Base-by-base conservation (phyloP, 2,329 filamentous ascomycete genomes). In the Leptographium procerum region DNA sequence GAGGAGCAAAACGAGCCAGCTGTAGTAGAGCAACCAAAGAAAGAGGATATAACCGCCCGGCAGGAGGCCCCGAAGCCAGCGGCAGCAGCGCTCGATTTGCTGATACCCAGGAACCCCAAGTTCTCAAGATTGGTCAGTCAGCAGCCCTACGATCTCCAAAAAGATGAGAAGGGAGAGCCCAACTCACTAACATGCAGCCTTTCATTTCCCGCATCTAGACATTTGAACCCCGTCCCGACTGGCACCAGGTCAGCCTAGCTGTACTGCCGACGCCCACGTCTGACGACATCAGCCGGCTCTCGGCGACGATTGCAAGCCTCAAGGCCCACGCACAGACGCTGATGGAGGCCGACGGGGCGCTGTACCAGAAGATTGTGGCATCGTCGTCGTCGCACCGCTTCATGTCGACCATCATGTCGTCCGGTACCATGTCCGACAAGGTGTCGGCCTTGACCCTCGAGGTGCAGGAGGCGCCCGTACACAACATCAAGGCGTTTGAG, bases 401-500 rank as follows among this genome's bases (percentile, higher is more conserved):
- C 77, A 86, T 97, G 78, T 89, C 91, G 1, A 95, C 91, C 22
- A 96, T 99, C 70, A 96, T 97, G 89, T 78, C 90, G 11, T 95
- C 91, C 1, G 94, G 94, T 77, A 99, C 95, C 11, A 82, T 97
- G 65, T 95, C 91, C 58, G 94, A 99, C 71, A 97, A 96, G 71
- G 87, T 97, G 50, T 99, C 94, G 3, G 95, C 94, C 4, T 77
- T 99, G 67, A 99, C 94, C 5, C 78, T 99, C 65, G 88, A 94
- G 58, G 85, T 96, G 14, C 95, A 99, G 74, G 94, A 99, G 72
- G 97, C 95, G 10, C 94, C 94, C 22, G 75, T 97, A 56, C 94
- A 99, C 72, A 97, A 91, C 61, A 86, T 84, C 62, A 92, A 94
- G 68, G 88, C 91, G 0, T 85, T 97, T 62, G 92, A 97, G 65